Evolutionary conservation across 192 early-diverging fungal genomes (phyloP), one percentile per base, ranked within the genome.

Genomic region (Neocallimastix lanati): DNA sequence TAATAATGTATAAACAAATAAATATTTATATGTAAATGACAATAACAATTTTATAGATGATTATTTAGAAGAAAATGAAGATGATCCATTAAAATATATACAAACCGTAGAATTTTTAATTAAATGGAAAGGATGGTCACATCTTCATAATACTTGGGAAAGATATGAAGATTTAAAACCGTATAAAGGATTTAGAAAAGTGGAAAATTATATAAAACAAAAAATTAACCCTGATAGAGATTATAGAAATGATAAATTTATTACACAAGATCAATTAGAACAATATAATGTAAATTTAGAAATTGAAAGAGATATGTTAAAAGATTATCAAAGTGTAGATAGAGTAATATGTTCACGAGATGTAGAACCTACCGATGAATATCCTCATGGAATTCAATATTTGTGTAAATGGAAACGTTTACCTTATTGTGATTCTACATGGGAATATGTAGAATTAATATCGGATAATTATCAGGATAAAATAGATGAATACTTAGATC

Each of bases 131-230:
- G 91, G 93, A 12, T 91, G 88, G 85, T 93, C 95, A 28, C 94
- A 97, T 85, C 85, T 95, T 76, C 92, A 95, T 80, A 92, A 96
- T 67, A 95, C 96, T 0, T 99, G 96, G 96, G 91, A 96, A 78
- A 86, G 87, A 0, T 88, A 88, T 13, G 87, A 86, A 15, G 84
- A 89, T 30, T 88, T 98, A 30, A 82, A 84, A 21, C 84, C 87
- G 6, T 90, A 90, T 81, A 96, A 95, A 84, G 96, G 96, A 0
- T 94, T 90, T 85, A 92, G 92, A 77, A 97, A 96, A 82, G 85
- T 97, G 0, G 92, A 94, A 80, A 96, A 96, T 84, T 98, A 93
- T 83, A 88, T 92, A 67, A 89, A 90, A 40, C 84, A 88, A 25
- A 82, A 87, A 28, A 90, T 93, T 27, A 80, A 92, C 28, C 83